Evolutionary conservation across 192 early-diverging fungal species (phyloP).

Genomic region (Coemansia sp.): DNA sequence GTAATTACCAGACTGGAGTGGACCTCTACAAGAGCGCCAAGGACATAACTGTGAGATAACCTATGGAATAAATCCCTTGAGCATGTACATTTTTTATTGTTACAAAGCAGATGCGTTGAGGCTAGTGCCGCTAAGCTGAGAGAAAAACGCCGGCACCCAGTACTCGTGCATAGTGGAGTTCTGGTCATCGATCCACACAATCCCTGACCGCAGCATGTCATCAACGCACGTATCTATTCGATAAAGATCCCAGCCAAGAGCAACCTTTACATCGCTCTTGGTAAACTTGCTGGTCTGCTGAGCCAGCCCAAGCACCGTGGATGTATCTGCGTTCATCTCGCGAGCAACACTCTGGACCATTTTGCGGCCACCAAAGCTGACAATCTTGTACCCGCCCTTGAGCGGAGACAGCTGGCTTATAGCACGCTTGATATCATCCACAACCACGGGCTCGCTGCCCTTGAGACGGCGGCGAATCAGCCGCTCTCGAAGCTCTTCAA

Average conservation of each 20-base stretch:
- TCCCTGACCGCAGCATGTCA: constrained; percentile 44
- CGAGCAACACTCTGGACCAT: constrained; percentile 88
- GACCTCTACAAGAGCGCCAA: constrained; percentile 24
- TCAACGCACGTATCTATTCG: constrained; percentile 37
- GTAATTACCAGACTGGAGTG: constrained; percentile 33
- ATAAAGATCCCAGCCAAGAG: constrained; percentile 36
- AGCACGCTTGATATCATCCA: constrained; percentile 83
- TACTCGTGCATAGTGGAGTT: constrained; percentile 20
- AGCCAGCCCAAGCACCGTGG: constrained; percentile 65
- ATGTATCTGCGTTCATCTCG: constrained; percentile 83
- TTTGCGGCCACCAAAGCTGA: constrained; percentile 72
- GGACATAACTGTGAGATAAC: constrained; percentile 35
- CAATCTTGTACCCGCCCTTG: constrained; percentile 82
- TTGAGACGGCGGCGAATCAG: constrained; percentile 65
- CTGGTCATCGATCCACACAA: constrained; percentile 44
- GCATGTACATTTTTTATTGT: not conserved
- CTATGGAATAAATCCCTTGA: not conserved
- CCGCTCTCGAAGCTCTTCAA: constrained; percentile 71
- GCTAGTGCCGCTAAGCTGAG: constrained; percentile 20
- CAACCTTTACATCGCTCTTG: constrained; percentile 22
- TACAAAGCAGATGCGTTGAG: constrained; percentile 10
- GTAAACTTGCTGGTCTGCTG: constrained; percentile 55
- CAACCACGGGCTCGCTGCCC: constrained; percentile 40
- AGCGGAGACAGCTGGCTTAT: constrained; percentile 87
- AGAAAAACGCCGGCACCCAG: constrained; percentile 48